Percentiles rank a stretch among this genome's conserved stretches.
Evolutionary conservation across 805 yeast genomes (phyloP).

Genomic region (Schwanniomyces vanrijiae): DNA sequence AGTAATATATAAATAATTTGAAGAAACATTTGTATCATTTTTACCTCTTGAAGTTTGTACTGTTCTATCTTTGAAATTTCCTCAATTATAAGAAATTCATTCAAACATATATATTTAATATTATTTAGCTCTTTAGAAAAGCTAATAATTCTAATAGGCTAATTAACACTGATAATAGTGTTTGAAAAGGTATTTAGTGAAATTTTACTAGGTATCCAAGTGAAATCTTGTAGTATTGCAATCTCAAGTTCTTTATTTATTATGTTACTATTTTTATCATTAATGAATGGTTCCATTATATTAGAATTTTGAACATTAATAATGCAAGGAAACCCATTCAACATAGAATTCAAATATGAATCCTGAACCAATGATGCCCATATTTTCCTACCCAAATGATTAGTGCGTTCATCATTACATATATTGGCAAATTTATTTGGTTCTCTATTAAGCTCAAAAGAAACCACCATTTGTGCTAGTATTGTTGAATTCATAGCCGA

Average conservation of each 20-base stretch:
- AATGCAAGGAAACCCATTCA: slow-evolving; percentile 17
- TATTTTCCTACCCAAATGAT: slow-evolving; percentile 20
- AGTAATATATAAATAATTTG: slow-evolving; percentile 10
- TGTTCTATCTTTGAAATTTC: neutral
- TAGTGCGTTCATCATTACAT: slow-evolving; percentile 15
- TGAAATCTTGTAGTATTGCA: slow-evolving; percentile 7
- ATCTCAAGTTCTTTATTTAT: slow-evolving; percentile 12
- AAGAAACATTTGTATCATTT: slow-evolving; percentile 10
- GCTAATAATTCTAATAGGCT: slow-evolving; percentile 10
- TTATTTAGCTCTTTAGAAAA: slow-evolving; percentile 5
- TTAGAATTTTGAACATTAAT: slow-evolving; percentile 10
- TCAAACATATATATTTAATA: slow-evolving; percentile 8
- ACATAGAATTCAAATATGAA: slow-evolving; percentile 25
- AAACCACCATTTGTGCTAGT: slow-evolving; percentile 58
- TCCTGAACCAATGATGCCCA: slow-evolving; percentile 18
- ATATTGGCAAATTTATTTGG: slow-evolving; percentile 42
- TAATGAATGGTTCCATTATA: slow-evolving; percentile 14
- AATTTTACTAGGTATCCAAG: slow-evolving; percentile 9
- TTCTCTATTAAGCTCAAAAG: slow-evolving; percentile 64
- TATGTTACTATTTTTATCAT: slow-evolving; percentile 14
- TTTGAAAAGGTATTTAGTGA: slow-evolving; percentile 11
- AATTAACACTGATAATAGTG: slow-evolving; percentile 14
- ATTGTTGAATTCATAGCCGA: slow-evolving; percentile 52
- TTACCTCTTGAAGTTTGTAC: slow-evolving; percentile 2
- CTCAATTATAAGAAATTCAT: slow-evolving; percentile 1